Base-by-base conservation (phyloP, 2,329 filamentous ascomycete species). In the Rhytidhysteron rufulum region DNA sequence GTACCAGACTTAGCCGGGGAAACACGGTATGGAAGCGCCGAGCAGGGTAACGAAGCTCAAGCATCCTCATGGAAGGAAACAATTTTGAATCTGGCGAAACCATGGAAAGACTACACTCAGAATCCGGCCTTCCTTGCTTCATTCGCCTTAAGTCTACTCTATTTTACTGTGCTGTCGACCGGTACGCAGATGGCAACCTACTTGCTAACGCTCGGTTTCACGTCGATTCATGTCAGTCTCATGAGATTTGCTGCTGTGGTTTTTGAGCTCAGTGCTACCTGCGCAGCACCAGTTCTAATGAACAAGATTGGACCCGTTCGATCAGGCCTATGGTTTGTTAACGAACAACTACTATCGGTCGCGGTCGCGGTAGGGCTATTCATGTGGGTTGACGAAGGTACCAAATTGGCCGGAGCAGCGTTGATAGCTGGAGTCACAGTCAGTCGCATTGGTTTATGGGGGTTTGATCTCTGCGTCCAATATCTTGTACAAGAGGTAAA, bases 301-400 rank as follows among this genome's bases (percentile, higher is more conserved):
- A 51, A 50, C 2, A 58, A 54, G 3, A 71, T 74, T 5, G 70
- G 71, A 17, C 55, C 70, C 1, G 68, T 86, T 6, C 69, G 86
- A n/a, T 73, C 77, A 0, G 86, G 85, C 0, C 70, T 88, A 3
- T 89, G 86, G 86, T 80, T 79, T 46, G 56, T 83, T 8, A 81
- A 75, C 40, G 86, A 81, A 77, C 83, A 88, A 55, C 68, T 83
- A n/a, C 41, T 68, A 3, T 80, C 74, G 34, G 45, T 79, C 50
- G 48, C 68, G 56, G 22, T 22, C 18, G 17, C 22, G 17, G 5
- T 37, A n/a, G 25, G 18, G 18, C 15, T 19, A 16, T 20, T 34
- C 18, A 13, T n/a, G n/a, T 9, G 11, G 10, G 3, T 52, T 11
- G 29, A 40, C 13, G 42, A 39, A 2, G 49, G 39, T 13, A 42